Conservation (phyloP, 352 stramenopile genomes). For the Globisporangium acanthophoron region DNA sequence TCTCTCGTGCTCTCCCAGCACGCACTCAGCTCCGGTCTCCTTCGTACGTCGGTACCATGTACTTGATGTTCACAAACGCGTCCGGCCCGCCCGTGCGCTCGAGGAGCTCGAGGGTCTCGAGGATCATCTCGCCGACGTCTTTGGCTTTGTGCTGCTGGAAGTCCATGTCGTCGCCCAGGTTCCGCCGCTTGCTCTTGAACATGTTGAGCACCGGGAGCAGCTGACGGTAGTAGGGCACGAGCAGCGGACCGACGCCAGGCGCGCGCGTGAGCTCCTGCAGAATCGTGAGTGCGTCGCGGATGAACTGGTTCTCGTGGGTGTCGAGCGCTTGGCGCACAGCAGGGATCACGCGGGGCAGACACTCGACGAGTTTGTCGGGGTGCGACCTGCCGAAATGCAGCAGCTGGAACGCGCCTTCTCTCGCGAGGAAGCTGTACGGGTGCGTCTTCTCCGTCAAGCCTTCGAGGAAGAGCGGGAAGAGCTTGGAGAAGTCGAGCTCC, state of each 20-base stretch:
- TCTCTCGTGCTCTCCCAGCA: background rate
- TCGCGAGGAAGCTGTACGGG: constrained; percentile 76
- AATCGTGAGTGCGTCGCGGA: constrained; percentile 52
- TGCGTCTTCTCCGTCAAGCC: constrained; percentile 76
- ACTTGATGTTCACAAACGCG: constrained; percentile 95
- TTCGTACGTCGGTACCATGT: constrained; percentile 96
- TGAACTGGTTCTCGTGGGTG: constrained; percentile 40
- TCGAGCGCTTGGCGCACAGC: constrained; percentile 72
- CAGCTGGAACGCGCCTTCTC: constrained; percentile 80
- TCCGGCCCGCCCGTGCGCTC: constrained; percentile 82
- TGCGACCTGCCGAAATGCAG: constrained; percentile 56
- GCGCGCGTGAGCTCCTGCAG: constrained; percentile 55
- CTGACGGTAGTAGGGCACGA: constrained; percentile 91
- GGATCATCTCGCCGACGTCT: constrained; percentile 83
- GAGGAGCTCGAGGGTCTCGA: constrained; percentile 86
- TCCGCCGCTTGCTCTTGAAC: constrained; percentile 87
- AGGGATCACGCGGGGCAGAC: constrained; percentile 55
- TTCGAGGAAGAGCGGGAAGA: constrained; percentile 90
- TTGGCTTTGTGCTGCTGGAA: constrained; percentile 79
- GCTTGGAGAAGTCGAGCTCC: constrained; percentile 77
- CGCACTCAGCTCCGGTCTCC: constrained; percentile 24
- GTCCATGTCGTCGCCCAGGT: constrained; percentile 89
- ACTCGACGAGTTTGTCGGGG: constrained; percentile 60
- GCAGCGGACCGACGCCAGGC: constrained; percentile 59
- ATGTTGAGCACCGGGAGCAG: constrained; percentile 87